Conservation (phyloP, 1,284 basidiomycete species). For the Pholiota adiposa region DNA sequence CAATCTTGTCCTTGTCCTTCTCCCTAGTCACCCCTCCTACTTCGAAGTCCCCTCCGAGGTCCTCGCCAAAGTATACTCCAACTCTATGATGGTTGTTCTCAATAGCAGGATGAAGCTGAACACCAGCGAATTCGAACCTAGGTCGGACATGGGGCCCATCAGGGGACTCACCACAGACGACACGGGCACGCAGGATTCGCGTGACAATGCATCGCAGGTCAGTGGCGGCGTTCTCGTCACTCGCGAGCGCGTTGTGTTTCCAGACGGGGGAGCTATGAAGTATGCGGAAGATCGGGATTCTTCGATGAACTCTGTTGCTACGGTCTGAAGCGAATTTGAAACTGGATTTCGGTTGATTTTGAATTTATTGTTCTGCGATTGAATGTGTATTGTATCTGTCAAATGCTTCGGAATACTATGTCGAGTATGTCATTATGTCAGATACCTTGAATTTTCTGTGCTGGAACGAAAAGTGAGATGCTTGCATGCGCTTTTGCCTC, state of each 20-base stretch:
- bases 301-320: neutral
- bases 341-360: neutral
- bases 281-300: neutral
- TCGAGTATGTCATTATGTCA: too few species aligned
- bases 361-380: neutral
- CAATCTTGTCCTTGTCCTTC: neutral
- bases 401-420: neutral
- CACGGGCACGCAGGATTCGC: neutral
- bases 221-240: neutral
- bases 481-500: too few species aligned
- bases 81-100: slow-evolving; percentile 2
- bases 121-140: neutral
- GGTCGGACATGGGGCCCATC: neutral
- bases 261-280: neutral
- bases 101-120: slow-evolving; percentile 7
- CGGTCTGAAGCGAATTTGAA: neutral
- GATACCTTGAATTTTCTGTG: too few species aligned
- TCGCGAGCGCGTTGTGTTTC: neutral
- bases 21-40: slow-evolving; percentile 1
- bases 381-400: too few species aligned
- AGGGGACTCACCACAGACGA: neutral
- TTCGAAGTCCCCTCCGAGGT: neutral
- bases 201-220: neutral
- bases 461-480: too few species aligned
- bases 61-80: slow-evolving; percentile 4